phyloP scores from a whole-genome alignment of 768 basidiomycete species.

The Pleurotus cornucopiae region DNA sequence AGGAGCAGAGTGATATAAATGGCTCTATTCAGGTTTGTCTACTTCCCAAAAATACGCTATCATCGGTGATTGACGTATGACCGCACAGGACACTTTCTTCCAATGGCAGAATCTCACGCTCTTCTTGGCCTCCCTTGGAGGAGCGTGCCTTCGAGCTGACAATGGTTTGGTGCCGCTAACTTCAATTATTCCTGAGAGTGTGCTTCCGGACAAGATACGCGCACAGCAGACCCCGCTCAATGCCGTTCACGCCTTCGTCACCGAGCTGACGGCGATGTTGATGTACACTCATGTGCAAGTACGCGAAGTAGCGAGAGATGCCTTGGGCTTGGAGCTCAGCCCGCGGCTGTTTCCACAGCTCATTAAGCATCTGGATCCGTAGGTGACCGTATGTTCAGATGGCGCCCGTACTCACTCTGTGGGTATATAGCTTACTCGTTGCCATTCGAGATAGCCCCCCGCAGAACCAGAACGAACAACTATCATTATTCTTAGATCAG shows the following conservation, averaged over 20 bases:
- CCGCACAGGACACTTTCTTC: conserved; percentile 57
- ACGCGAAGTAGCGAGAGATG: conserved; percentile 78
- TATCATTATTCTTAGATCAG: conserved; percentile 67
- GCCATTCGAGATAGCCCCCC: neutral
- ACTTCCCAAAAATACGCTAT: no score
- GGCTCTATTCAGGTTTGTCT: neutral
- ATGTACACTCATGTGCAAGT: conserved; percentile 58
- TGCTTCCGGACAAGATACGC: conserved; percentile 73
- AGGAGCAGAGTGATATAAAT: conserved; percentile 16
- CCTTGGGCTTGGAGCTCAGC: conserved; percentile 75
- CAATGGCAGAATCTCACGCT: conserved; percentile 87
- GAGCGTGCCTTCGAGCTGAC: conserved; percentile 54
- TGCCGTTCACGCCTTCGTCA: conserved; percentile 63
- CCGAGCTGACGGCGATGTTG: conserved; percentile 64
- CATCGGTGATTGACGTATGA: no score
- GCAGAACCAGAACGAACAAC: conserved; percentile 30
- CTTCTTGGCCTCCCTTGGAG: conserved; percentile 72
- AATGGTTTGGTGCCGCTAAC: conserved; percentile 47
- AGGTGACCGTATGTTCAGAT: conserved; percentile 18
- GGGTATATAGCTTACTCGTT: neutral
- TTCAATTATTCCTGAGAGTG: conserved; percentile 48
- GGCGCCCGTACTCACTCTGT: conserved; percentile 5
- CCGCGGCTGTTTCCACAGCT: conserved; percentile 64
- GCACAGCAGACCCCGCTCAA: conserved; percentile 52
- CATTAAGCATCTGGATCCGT: conserved; percentile 74